Evolutionary conservation across 1,139 yeast genomes (phyloP).

Genomic region (Tardiomyces blankii): DNA sequence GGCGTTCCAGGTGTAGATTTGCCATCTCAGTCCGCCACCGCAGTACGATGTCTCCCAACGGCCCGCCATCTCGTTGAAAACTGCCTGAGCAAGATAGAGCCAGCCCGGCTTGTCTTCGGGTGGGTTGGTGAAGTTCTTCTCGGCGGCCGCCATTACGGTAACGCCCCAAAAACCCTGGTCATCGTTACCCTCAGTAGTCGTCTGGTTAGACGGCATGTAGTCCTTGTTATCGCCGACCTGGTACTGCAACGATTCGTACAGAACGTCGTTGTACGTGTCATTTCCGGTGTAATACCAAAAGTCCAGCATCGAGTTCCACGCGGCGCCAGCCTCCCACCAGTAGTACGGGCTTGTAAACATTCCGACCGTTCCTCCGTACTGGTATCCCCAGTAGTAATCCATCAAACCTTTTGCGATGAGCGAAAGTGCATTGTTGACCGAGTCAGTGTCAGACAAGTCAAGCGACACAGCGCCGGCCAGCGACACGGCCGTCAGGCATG

Average conservation of each 20-base stretch:
- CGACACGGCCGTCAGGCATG: neutral
- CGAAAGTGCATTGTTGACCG: constrained; percentile 41
- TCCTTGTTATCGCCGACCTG: constrained; percentile 68
- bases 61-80: constrained; percentile 75
- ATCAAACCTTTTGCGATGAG: constrained; percentile 57
- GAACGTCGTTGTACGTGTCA: constrained; percentile 47
- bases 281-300: constrained; percentile 62
- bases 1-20: constrained; percentile 82
- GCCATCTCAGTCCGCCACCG: constrained; percentile 91
- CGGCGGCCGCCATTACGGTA: constrained; percentile 82
- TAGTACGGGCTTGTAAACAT: constrained; percentile 77
- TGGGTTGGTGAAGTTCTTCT: constrained; percentile 73
- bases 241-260: constrained; percentile 51
- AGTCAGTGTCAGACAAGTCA: constrained; percentile 14
- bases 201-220: constrained; percentile 77
- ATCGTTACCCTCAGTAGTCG: constrained; percentile 95
- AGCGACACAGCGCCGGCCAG: constrained; percentile 5
- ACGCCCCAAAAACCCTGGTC: constrained; percentile 95
- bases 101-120: constrained; percentile 44
- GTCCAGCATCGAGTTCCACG: constrained; percentile 77
- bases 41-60: constrained; percentile 72
- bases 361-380: constrained; percentile 67
- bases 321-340: constrained; percentile 99
- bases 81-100: constrained; percentile 62
- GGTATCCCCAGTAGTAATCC: constrained; percentile 68